Evolutionary conservation across 176 grass and related monocot species (phyloP).

Genomic region (Elaeis guineensis): DNA sequence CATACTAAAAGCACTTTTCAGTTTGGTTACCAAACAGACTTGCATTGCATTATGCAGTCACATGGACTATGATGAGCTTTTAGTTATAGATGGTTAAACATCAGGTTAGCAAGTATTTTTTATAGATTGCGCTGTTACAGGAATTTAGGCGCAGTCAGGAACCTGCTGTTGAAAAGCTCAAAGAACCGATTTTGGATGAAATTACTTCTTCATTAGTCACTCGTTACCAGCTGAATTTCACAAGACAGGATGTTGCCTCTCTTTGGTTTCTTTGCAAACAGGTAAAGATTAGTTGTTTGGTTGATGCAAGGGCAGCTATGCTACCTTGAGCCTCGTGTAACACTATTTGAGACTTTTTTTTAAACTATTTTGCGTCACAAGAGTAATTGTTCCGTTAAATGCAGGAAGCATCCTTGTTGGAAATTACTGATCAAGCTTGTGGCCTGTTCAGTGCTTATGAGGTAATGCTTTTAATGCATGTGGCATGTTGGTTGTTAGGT

Average conservation of each 20-base stretch:
- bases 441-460: constrained; percentile 81
- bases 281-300: constrained; percentile 34
- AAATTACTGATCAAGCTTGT: constrained; percentile 93
- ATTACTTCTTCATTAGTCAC: constrained; percentile 50
- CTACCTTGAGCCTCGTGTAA: constrained; percentile 11
- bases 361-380: background rate
- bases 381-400: background rate
- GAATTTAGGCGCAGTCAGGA: constrained; percentile 68
- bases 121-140: constrained; percentile 33
- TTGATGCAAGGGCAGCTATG: constrained; percentile 4
- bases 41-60: no score
- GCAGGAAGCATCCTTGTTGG: constrained; percentile 94
- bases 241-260: constrained; percentile 63
- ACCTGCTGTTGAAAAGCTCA: constrained; percentile 80
- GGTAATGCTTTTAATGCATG: constrained; percentile 27
- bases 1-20: no score
- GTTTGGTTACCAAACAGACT: no score
- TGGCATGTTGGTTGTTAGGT: background rate
- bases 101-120: no score
- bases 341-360: constrained; percentile 10
- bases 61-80: no score
- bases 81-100: no score
- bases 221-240: constrained; percentile 71
- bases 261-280: constrained; percentile 99
- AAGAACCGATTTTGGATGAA: constrained; percentile 74